Evolutionary conservation across 441 rosid genomes (phyloP), one percentile per base, ranked within the genome.

Genomic region (Populus hybrid): DNA sequence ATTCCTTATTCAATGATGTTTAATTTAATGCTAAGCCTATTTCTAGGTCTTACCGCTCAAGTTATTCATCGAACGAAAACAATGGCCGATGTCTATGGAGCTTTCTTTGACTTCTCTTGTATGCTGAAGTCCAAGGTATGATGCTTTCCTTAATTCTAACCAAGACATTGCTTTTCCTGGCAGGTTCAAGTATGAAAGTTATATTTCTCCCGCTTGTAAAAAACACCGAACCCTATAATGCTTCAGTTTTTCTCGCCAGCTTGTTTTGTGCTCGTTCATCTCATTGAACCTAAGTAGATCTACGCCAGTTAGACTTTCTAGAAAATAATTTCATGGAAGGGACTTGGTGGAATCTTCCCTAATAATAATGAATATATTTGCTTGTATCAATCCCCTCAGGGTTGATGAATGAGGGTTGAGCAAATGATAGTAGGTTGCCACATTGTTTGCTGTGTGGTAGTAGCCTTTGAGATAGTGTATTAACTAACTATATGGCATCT

Each of bases 61-160:
- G 83, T 94, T 72, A 89, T 92, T 53, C 89, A 92, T 78, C 90
- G 86, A 70, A 94, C 99, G 26, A 94, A 87, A 69, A 84, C 90
- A 65, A 91, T 97, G 97, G 84, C 89, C 50, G 97, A 97, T 85
- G 97, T 97, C 77, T 94, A 97, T 85, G 93, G 95, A 24, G 95
- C 95, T 56, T 94, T 94, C 87, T 91, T 80, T 40, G 98, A 97
- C 76, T 97, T 93, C 81, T 89, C 95, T 67, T 85, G 85, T 82
- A 84, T 91, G 92, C 85, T 96, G 72, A 88, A 89, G 83, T 73
- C 90, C 76, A 94, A 96, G 98, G 98, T 90, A 90, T 26, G 71
- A 2, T 36, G 31, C 65, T 74, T 64, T n/a, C 33, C 14, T 73
- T 68, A 12, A 45, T 67, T 71, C 23, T 9, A 35, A 64, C 56